phyloP scores from a whole-genome alignment of 805 yeast species.

The Candida silvicultrix region DNA sequence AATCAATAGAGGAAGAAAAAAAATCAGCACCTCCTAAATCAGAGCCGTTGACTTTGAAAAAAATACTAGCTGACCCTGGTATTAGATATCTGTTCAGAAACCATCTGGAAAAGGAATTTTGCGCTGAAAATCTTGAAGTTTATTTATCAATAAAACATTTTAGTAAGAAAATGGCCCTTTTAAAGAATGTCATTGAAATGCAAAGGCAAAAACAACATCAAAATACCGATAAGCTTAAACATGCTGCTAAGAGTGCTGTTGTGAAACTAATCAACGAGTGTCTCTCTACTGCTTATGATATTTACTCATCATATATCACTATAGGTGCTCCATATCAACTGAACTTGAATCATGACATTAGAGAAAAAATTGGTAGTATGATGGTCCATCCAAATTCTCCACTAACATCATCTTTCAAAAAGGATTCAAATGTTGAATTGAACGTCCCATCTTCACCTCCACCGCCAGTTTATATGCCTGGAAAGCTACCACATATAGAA shows the following conservation, averaged over 20 bases:
- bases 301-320: constrained; percentile 61
- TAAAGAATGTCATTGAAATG: constrained; percentile 33
- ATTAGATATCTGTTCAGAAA: constrained; percentile 56
- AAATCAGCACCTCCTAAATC: background rate
- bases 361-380: constrained; percentile 35
- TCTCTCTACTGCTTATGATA: constrained; percentile 52
- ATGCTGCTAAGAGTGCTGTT: constrained; percentile 22
- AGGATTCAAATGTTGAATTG: background rate
- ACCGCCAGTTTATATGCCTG: background rate
- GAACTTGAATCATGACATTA: constrained; percentile 54
- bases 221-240: constrained; percentile 4
- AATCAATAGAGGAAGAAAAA: constrained; percentile 11
- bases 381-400: constrained; percentile 35
- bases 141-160: constrained; percentile 53
- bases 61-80: constrained; percentile 68
- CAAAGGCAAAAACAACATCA: background rate
- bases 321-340: constrained; percentile 63
- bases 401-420: constrained; percentile 8
- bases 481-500: background rate
- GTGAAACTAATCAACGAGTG: constrained; percentile 45
- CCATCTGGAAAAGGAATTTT: constrained; percentile 58
- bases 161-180: constrained; percentile 35
- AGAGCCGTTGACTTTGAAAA: constrained; percentile 21
- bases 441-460: background rate
- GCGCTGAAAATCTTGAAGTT: constrained; percentile 74